Conservation (phyloP, 495 filamentous ascomycete species). For the Aspergillus diversus region DNA sequence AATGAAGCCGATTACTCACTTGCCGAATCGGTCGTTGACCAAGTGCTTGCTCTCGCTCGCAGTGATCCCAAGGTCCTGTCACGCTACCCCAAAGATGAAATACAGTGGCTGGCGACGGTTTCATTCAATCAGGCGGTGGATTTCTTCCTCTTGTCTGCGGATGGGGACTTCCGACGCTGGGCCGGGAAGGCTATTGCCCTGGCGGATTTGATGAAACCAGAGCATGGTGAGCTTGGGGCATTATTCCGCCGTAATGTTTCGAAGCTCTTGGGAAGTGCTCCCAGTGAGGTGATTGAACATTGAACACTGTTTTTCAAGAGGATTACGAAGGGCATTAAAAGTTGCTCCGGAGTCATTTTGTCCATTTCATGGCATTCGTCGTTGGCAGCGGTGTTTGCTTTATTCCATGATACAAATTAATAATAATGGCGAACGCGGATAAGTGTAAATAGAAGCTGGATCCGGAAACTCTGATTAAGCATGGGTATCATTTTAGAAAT, state of each 20-base stretch:
- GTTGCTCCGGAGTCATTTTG: background rate
- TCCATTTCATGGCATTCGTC: background rate
- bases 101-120: conserved; percentile 75
- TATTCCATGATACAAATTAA: background rate
- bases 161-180: conserved; percentile 64
- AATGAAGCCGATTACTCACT: conserved; percentile 20
- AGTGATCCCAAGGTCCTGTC: conserved; percentile 26
- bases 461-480: conserved; percentile 18
- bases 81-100: conserved; percentile 67
- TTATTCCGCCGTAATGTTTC: conserved; percentile 58
- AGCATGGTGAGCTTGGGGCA: conserved; percentile 46
- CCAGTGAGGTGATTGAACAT: background rate
- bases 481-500: conserved; percentile 43
- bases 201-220: conserved; percentile 56
- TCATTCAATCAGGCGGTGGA: conserved; percentile 80
- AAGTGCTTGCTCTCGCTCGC: conserved; percentile 54
- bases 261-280: conserved; percentile 40
- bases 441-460: background rate
- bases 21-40: conserved; percentile 43
- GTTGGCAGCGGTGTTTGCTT: background rate
- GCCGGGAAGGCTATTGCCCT: conserved; percentile 66
- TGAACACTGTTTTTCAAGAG: background rate
- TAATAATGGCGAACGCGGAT: background rate
- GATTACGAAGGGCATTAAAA: background rate
- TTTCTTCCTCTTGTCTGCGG: conserved; percentile 60